Conservation (phyloP, 129 eudicot species). For the Helianthus tuberosus region DNA sequence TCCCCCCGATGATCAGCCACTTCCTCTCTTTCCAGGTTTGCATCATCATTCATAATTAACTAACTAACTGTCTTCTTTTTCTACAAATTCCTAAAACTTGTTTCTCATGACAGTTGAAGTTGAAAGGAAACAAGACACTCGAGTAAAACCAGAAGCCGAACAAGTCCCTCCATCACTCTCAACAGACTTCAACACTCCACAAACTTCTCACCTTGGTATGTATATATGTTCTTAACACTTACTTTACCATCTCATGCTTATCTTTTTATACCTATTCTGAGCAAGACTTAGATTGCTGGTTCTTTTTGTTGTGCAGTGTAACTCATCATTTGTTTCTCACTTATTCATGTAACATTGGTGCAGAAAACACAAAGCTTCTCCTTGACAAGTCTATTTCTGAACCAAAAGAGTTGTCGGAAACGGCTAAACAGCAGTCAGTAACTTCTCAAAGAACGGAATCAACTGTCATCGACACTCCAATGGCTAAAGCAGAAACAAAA, state of each 20-base stretch:
- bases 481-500: conserved; percentile 26
- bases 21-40: conserved; percentile 51
- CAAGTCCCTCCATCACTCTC: conserved; percentile 24
- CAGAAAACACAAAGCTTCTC: conserved; percentile 29
- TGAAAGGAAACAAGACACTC: conserved; percentile 15
- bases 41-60: not conserved
- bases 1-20: conserved; percentile 33
- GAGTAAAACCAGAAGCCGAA: conserved; percentile 6
- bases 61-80: not conserved
- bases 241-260: too few species aligned
- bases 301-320: not conserved
- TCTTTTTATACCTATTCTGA: too few species aligned
- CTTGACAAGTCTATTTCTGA: conserved; percentile 27
- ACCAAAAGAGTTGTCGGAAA: conserved; percentile 24
- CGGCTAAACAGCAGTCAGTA: conserved; percentile 14
- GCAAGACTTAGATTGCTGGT: too few species aligned
- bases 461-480: conserved; percentile 22
- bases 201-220: too few species aligned
- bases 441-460: conserved; percentile 11
- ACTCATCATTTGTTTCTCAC: not conserved
- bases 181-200: conserved; percentile 18
- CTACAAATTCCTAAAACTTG: conserved; percentile 5
- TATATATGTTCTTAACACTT: too few species aligned
- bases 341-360: conserved; percentile 22
- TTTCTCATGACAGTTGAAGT: conserved; percentile 30